Base-by-base conservation (phyloP, 2,329 filamentous ascomycete species). In the Ceratocystis lukuohia region DNA sequence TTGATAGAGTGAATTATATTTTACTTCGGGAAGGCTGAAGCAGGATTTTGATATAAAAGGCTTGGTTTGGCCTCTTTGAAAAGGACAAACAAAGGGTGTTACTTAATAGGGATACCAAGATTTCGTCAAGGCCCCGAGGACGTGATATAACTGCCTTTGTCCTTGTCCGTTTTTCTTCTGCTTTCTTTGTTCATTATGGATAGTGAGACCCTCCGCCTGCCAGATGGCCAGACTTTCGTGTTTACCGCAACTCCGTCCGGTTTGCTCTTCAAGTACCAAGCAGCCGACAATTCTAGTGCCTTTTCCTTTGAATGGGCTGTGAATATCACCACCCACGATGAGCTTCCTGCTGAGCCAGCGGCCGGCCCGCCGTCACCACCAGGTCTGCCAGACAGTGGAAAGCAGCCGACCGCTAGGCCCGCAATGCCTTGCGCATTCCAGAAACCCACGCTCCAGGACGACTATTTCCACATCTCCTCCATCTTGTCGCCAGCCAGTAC, bases 221-320 rank as follows among this genome's bases (percentile, higher is more conserved):
- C 93, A 61, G 95, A 96, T 76, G 93, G 92, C 72, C 90, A 94
- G 77, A 87, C 82, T 70, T 83, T 94, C 72, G 88, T 86, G 2
- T 88, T 96, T 41, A 85, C 85, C 15, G 89, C 91, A 0, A 90
- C 96, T 30, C 96, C 96, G 74, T 91, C 89, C n/a, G 93, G 93
- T 41, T 81, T 94, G 66, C 89, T 87, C 72, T 96, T 96, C 84
- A 94, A 92, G 74, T 84, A 86, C 67, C 88, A 90, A 73, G 88
- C 94, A 69, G 78, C 89, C 69, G 88, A 82, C 72, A 78, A 81
- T 30, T 84, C 88, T 71, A 86, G 85, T 64, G 82, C 87, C 3
- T 92, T 91, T 68, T 91, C 92, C 0, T 83, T 89, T 5, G 92
- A 92, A 41, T 97, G 93, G 93, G 95, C 89, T 1, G 86, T 96